Evolutionary conservation across 331 rosid genomes (phyloP), one percentile per base, ranked within the genome.

Genomic region (Rhamnella rubrinervis): DNA sequence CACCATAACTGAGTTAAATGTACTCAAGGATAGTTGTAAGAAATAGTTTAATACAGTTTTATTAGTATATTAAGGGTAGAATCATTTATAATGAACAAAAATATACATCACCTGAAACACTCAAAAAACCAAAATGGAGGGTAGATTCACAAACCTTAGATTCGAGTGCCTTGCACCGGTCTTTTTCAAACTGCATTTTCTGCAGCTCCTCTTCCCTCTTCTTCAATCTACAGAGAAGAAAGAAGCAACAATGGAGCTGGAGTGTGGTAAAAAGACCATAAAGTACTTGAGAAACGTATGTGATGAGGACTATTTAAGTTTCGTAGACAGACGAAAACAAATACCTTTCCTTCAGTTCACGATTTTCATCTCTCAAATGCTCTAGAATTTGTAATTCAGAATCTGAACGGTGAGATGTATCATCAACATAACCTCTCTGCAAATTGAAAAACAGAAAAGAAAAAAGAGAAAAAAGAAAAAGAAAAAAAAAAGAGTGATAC

Each of bases 311-410:
- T 13, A 40, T 20, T 67, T 38, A 67, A 40, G 51, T 9, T 63
- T 41, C 47, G 13, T 62, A 53, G 59, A 78, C 65, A 56, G 52
- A 53, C 49, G 65, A 72, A 41, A 60, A 67, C 41, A 19, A 16
- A 37, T 82, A 93, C 98, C 89, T 91, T 71, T 85, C 81, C 82
- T 85, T 91, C 82, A 93, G 66, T 74, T 76, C 83, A 35, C n/a
- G 55, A 75, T 93, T 93, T 80, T 89, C 96, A 53, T 83, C 80
- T 71, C 78, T 91, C 85, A 95, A 75, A 78, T 59, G 70, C 80
- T 78, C 81, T 20, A 82, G 25, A 68, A 63, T 60, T 41, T 16
- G 77, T 55, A 59, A 23, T 67, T 82, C 83, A 49, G 73, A 62
- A 37, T 38, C 75, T 28, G 79, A 63, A 41, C 50, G 18, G 72